Evolutionary conservation across 1,139 yeast species (phyloP).

Genomic region (Hemisphaericaspora xylofermentans): DNA sequence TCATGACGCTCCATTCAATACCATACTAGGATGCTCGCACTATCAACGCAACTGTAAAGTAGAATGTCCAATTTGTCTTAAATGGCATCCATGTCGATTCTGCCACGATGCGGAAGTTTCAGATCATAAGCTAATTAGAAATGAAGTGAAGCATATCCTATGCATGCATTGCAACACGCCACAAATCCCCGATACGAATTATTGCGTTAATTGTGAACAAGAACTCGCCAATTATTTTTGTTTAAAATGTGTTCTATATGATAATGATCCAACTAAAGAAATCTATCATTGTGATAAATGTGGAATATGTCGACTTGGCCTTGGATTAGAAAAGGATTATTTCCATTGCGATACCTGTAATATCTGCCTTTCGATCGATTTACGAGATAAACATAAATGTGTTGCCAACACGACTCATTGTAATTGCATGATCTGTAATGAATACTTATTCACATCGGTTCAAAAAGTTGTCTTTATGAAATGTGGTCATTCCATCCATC

Average conservation of each 20-base stretch:
- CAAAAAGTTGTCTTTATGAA: slow-evolving; percentile 86
- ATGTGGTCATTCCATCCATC: slow-evolving; percentile 95
- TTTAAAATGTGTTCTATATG: slow-evolving; percentile 74
- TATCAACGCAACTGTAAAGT: slow-evolving; percentile 82
- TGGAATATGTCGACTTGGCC: slow-evolving; percentile 88
- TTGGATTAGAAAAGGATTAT: slow-evolving; percentile 83
- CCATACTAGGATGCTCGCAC: slow-evolving; percentile 73
- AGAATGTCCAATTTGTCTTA: slow-evolving; percentile 72
- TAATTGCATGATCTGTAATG: slow-evolving; percentile 91
- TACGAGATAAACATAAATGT: slow-evolving; percentile 77
- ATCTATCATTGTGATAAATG: slow-evolving; percentile 92
- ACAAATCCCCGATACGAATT: slow-evolving; percentile 64
- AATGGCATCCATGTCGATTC: slow-evolving; percentile 80
- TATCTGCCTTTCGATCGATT: slow-evolving; percentile 80
- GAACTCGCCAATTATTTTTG: slow-evolving; percentile 79
- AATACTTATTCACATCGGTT: slow-evolving; percentile 84
- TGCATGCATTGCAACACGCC: slow-evolving; percentile 81
- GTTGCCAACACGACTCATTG: slow-evolving; percentile 86
- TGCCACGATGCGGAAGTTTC: slow-evolving; percentile 71
- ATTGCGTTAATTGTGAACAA: slow-evolving; percentile 65
- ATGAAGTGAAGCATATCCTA: slow-evolving; percentile 63
- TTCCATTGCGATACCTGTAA: slow-evolving; percentile 91
- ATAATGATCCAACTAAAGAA: slow-evolving; percentile 74
- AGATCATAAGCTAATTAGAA: slow-evolving; percentile 63
- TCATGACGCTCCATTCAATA: slow-evolving; percentile 30